Evolutionary conservation across 148 eudicot genomes (phyloP), one percentile per base, ranked within the genome.

Genomic region (Chenopodium album): DNA sequence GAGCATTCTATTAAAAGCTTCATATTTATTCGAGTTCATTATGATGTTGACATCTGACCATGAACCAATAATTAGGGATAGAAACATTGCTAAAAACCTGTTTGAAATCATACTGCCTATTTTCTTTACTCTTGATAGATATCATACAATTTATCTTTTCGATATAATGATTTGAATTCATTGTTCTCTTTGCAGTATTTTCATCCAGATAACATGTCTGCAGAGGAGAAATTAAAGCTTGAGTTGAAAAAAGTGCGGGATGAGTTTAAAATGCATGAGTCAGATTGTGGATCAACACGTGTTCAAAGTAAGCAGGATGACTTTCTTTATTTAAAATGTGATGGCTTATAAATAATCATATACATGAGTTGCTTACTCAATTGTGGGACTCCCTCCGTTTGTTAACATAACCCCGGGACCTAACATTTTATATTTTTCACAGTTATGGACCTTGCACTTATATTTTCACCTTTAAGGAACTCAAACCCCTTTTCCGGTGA

Each of bases 281-380:
- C 99, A 73, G 98, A 97, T 84, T 97, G 98, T 85, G 99, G 99
- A 78, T 97, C 99, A 77, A 78, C 97, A 85, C 94, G 94, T 70
- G 99, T 94, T 84, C 99, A 97, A 88, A 90, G 99, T 85, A 85
- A 81, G 77, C 47, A 48, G 69, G 73, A 65, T 71, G 48, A 48
- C 34, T 16, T 17, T 23, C 16, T 72, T 9, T 64, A 71, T 44
- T 47, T 22, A 2, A n/a, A 56, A 5, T 2, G 63, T 50, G 63
- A 16, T 13, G 63, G 4, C 63, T 56, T 56, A 17, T 56, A 50
- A 14, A 3, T 56, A 50, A 14, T 56, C 20, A 2, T 56, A 19
- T 56, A 19, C 19, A 56, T 3, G 0, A 19, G 63, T 19, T 56
- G 63, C 22, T 56, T 16, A 56, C 63, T 56, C 44, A 56, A 19